Evolutionary conservation across 116 monocot genomes (phyloP).

Genomic region (Phalaenopsis hybrid): DNA sequence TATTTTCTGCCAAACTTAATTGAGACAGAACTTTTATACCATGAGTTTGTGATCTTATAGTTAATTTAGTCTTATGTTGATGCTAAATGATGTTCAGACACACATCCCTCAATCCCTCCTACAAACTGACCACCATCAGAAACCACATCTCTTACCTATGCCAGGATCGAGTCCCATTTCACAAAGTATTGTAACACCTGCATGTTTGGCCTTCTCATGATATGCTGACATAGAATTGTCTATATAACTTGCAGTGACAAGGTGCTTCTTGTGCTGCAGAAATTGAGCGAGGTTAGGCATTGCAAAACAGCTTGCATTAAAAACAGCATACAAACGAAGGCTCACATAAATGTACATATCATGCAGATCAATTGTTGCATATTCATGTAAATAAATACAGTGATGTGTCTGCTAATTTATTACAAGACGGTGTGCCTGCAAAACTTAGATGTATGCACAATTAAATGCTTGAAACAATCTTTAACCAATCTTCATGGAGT

Average conservation of each 20-base stretch:
- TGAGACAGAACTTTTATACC: not conserved
- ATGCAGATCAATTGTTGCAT: not conserved
- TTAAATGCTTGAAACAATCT: not conserved
- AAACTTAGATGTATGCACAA: not conserved
- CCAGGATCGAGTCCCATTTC: slow-evolving; percentile 99
- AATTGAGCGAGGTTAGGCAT: not conserved
- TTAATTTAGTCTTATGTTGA: not conserved
- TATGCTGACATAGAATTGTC: slow-evolving; percentile 71
- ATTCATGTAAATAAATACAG: not conserved
- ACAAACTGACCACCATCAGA: not conserved
- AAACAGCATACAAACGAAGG: not conserved
- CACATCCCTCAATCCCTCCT: not conserved
- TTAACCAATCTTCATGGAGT: too few species aligned
- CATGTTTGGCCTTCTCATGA: slow-evolving; percentile 56
- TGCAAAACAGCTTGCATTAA: not conserved
- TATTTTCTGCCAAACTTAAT: not conserved
- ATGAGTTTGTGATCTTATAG: not conserved
- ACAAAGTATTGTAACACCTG: slow-evolving; percentile 74
- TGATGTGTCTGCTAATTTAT: not conserved
- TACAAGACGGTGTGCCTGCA: not conserved
- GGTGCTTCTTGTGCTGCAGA: slow-evolving; percentile 72
- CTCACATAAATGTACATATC: not conserved
- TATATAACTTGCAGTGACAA: slow-evolving; percentile 98
- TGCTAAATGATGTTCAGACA: not conserved
- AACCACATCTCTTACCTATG: slow-evolving; percentile 46